Percentiles rank a stretch among this genome's conserved stretches.
phyloP scores from a whole-genome alignment of 2,329 filamentous ascomycete species.

The Aspergillus clavatus region DNA sequence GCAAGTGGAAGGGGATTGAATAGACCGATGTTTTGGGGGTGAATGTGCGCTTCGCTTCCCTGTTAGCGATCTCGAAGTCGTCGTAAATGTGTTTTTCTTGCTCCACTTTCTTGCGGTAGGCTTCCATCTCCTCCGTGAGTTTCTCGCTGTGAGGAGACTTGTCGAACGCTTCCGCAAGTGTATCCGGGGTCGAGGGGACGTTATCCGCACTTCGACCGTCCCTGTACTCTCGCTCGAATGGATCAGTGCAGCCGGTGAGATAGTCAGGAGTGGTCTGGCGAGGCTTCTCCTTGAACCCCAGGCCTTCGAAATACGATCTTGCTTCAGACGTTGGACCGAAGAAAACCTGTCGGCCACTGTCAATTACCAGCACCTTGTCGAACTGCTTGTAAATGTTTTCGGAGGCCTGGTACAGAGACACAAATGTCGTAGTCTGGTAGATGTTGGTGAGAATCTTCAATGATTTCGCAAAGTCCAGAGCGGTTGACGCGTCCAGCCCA shows the following conservation, averaged over 20 bases:
- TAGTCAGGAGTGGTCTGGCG: conserved; percentile 73
- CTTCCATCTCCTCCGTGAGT: conserved; percentile 52
- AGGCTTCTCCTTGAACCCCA: conserved; percentile 68
- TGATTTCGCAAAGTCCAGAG: conserved; percentile 66
- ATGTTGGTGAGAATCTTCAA: conserved; percentile 63
- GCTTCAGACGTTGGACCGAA: conserved; percentile 62
- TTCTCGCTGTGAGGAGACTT: conserved; percentile 55
- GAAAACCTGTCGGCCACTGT: conserved; percentile 66
- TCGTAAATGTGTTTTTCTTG: conserved; percentile 60
- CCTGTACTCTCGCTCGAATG: conserved; percentile 75
- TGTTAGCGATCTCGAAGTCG: conserved; percentile 71
- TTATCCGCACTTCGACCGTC: conserved; percentile 61
- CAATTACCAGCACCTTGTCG: conserved; percentile 64
- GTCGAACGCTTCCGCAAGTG: conserved; percentile 65
- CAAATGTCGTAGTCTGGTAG: conserved; percentile 55
- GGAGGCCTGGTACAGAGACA: conserved; percentile 67
- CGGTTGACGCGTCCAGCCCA: conserved; percentile 69
- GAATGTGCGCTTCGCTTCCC: conserved; percentile 70
- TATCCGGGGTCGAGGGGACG: conserved; percentile 63
- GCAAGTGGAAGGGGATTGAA: conserved; percentile 48
- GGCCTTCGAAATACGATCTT: conserved; percentile 62
- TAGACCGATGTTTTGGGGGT: conserved; percentile 66
- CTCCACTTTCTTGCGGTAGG: conserved; percentile 34
- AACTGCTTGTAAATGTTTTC: conserved; percentile 52
- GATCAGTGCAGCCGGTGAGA: conserved; percentile 69